These are phyloP conservation scores for Triadica sebifera DNA, from an alignment of 345 rosid genomes.

Conservation along the genomic window DNA sequence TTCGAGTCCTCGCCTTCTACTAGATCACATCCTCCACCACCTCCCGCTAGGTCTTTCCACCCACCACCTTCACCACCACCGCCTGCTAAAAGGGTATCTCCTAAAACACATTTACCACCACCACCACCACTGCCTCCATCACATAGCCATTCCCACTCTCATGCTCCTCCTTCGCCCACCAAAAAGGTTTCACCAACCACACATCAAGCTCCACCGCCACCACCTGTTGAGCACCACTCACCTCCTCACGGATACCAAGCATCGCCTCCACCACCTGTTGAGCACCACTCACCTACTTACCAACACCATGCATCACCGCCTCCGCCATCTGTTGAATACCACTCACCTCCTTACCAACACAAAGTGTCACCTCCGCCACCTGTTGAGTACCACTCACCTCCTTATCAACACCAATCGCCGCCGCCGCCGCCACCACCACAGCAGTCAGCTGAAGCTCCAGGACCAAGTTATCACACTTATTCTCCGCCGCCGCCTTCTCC, in stretches of 20 bases:
- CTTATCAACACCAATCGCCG: constrained; percentile 30
- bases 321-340: constrained; percentile 5
- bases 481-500: constrained; percentile 14
- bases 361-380: constrained; percentile 24
- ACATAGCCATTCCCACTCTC: constrained; percentile 21
- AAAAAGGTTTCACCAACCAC: constrained; percentile 38
- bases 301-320: constrained; percentile 11
- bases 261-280: constrained; percentile 17
- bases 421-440: constrained; percentile 19
- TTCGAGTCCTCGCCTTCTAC: constrained; percentile 45
- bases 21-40: constrained; percentile 37
- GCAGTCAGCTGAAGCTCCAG: constrained; percentile 25
- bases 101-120: constrained; percentile 29
- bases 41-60: constrained; percentile 3
- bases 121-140: constrained; percentile 23
- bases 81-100: constrained; percentile 26
- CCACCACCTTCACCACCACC: constrained; percentile 36
- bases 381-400: constrained; percentile 14
- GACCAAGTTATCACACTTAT: constrained; percentile 16
- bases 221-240: neutral
- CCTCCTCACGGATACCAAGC: neutral
- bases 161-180: constrained; percentile 46
- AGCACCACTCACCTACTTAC: neutral
- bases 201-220: constrained; percentile 32
- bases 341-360: constrained; percentile 20